These are phyloP conservation scores for Gonium pectorale DNA, from an alignment of 139 green algal genomes.

Conservation along the genomic window DNA sequence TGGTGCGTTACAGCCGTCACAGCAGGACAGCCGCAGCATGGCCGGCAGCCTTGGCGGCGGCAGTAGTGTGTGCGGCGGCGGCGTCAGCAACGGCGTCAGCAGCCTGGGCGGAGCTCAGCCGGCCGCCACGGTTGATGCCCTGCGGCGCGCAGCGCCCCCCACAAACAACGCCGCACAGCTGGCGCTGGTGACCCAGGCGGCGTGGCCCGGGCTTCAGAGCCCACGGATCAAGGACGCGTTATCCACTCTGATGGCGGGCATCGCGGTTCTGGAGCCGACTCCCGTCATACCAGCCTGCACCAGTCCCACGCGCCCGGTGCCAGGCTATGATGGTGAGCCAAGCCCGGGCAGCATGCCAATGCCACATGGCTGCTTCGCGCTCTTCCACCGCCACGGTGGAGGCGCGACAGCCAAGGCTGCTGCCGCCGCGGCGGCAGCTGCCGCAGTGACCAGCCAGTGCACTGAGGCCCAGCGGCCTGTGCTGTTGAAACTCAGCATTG, in stretches of 20 bases:
- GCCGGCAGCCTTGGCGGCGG: no score
- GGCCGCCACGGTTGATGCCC: no score
- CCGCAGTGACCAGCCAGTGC: not conserved
- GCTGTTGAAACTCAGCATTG: not conserved
- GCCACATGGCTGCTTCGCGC: slow-evolving; percentile 10
- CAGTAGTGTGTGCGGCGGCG: no score
- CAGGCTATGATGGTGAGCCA: no score
- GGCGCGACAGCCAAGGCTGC: not conserved
- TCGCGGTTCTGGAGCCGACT: slow-evolving; percentile 23
- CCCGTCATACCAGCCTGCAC: no score
- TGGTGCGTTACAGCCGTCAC: no score
- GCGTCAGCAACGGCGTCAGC: not conserved
- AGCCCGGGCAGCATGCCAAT: not conserved
- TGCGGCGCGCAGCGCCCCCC: not conserved
- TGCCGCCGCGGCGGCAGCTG: not conserved
- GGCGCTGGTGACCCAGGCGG: slow-evolving; percentile 16
- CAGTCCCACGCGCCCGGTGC: no score
- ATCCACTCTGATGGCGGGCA: not conserved
- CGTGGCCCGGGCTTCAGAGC: not conserved
- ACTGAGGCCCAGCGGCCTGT: not conserved
- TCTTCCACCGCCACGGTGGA: not conserved
- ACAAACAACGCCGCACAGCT: not conserved
- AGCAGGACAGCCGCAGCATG: no score
- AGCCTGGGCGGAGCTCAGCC: not conserved
- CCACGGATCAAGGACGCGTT: slow-evolving; percentile 2